Evolutionary conservation across 306 rosid species (phyloP).

Genomic region (Cicer judaicum): DNA sequence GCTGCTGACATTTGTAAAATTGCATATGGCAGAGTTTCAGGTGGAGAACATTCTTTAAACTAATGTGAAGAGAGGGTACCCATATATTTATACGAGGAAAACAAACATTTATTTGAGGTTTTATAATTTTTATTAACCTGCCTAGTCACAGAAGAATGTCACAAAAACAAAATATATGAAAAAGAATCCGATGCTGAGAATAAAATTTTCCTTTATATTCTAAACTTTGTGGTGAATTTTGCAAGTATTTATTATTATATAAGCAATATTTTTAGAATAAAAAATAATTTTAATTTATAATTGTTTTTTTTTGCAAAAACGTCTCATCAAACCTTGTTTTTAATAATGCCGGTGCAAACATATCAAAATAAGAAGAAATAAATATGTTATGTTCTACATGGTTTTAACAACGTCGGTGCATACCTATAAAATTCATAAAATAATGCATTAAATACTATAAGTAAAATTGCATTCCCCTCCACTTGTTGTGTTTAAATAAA

Average conservation of each 20-base stretch:
- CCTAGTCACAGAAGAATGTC: constrained; percentile 1
- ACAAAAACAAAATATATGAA: constrained; percentile 10
- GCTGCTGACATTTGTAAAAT: constrained; percentile 50
- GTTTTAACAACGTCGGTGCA: no score
- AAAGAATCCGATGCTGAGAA: constrained; percentile 55
- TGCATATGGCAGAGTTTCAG: constrained; percentile 49
- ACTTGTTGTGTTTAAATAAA: no score
- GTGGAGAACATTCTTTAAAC: constrained; percentile 61
- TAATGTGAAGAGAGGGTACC: constrained; percentile 10
- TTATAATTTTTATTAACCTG: constrained; percentile 36
- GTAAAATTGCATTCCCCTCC: no score
- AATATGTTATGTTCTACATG: no score
- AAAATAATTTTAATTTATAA: no score
- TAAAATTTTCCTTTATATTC: constrained; percentile 6
- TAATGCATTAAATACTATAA: no score
- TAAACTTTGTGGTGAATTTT: constrained; percentile 10
- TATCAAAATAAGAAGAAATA: no score
- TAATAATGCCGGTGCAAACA: no score
- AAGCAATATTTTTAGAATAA: not conserved
- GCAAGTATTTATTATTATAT: not conserved
- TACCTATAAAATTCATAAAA: no score
- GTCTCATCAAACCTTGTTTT: no score
- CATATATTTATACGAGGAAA: constrained; percentile 15
- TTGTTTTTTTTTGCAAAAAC: no score
- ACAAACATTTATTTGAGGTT: constrained; percentile 10